Evolutionary conservation across 1,284 basidiomycete genomes (phyloP), one percentile per base, ranked within the genome.

Genomic region (Trichosporon coremiiforme): DNA sequence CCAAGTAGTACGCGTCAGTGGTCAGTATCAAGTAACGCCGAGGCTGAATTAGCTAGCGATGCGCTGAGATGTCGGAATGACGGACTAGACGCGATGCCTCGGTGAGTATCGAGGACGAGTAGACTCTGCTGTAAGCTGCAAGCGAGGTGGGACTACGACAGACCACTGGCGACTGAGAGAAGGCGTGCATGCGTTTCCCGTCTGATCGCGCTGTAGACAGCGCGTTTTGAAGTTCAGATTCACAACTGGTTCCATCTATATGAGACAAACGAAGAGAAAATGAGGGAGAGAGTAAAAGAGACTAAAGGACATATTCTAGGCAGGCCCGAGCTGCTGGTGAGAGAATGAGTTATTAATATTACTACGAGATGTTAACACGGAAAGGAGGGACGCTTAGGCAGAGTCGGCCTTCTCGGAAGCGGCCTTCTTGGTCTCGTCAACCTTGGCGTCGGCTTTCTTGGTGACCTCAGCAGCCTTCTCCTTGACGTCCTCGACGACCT

Each of bases 401-500:
- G 57, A 31, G 29, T 60, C 31, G 17, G 57, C 29, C 57, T 60
- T 60, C 20, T 60, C 57, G 57, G 20, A 25, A 15, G 15, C 57
- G 31, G 13, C 31, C 57, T 60, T 17, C 57, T 60, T 63, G 67
- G 47, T 64, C 53, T 65, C 33, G 20, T 65, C 45, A 10, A 17
- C 64, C 65, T 69, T 64, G 29, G 25, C 38, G 6, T 29, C n/a
- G 13, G 33, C 60, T 38, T 66, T 41, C 36, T 35, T 38, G 50
- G 36, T 20, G 55, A 47, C 64, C 69, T 67, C 38, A 15, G 63
- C 66, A 53, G 62, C 66, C 66, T 71, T 55, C 45, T 72, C 36
- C 45, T 71, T 53, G 60, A 47, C 65, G 20, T 25, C 29, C 20
- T 73, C 76, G 63, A 70, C 71, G 55, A 71, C 75, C 66, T 75